A percentile compares a stretch with the other conserved stretches of the same genome.
Conservation (phyloP, 1,284 basidiomycete species). For the Austroboletus novae-zelandiae region DNA sequence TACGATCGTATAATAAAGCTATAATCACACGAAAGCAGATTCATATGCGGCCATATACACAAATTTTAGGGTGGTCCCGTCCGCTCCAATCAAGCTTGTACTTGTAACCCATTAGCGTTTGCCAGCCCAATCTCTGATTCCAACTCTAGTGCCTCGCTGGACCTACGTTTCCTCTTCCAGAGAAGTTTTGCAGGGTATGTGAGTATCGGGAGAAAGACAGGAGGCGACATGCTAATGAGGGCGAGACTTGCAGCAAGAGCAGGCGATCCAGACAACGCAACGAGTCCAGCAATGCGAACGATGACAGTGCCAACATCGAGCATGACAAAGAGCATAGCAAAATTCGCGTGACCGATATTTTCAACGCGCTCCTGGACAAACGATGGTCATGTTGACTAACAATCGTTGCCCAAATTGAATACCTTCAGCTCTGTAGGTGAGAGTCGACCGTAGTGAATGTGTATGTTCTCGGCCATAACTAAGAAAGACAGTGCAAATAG, state of each 20-base stretch:
- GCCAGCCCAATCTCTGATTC: not conserved
- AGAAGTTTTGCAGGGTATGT: slow-evolving; percentile 1
- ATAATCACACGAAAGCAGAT: too few relatives aligned
- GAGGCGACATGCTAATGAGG: slow-evolving; percentile 16
- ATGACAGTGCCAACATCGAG: slow-evolving; percentile 22
- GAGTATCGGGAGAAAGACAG: slow-evolving; percentile 3
- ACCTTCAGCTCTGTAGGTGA: slow-evolving; percentile 27
- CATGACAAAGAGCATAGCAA: slow-evolving; percentile 18
- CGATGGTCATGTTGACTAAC: not conserved
- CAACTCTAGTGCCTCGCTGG: slow-evolving; percentile 1
- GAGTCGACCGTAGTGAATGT: slow-evolving; percentile 22
- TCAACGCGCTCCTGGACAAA: slow-evolving; percentile 13
- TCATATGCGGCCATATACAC: too few relatives aligned
- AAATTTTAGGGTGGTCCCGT: too few relatives aligned
- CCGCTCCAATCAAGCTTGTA: not conserved
- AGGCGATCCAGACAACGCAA: slow-evolving; percentile 14
- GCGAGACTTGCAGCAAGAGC: slow-evolving; percentile 15
- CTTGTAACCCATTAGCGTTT: not conserved
- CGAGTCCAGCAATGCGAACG: slow-evolving; percentile 16
- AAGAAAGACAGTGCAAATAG: slow-evolving; percentile 15
- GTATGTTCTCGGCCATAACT: slow-evolving; percentile 22
- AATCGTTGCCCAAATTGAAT: not conserved
- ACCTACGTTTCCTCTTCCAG: not conserved
- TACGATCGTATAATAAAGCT: too few relatives aligned
- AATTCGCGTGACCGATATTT: slow-evolving; percentile 12